Conservation (phyloP, 176 grass and related monocot species). For the Aegilops tauschii region DNA sequence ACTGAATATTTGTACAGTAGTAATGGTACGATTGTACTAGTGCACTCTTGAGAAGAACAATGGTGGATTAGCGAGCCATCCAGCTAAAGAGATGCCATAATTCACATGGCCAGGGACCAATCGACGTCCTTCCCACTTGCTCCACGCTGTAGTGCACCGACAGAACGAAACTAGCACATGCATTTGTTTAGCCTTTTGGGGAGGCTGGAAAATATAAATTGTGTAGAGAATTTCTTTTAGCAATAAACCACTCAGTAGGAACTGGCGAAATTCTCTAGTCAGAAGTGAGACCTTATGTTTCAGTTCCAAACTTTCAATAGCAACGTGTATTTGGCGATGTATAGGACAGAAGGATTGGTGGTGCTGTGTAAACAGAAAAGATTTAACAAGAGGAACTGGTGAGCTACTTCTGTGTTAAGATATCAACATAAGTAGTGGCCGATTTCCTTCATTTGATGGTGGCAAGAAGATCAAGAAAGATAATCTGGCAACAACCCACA, state of each 20-base stretch:
- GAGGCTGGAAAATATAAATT: background rate
- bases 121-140: background rate
- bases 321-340: background rate
- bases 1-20: background rate
- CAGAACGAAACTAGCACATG: background rate
- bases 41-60: background rate
- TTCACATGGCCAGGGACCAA: conserved; percentile 14
- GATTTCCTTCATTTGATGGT: background rate
- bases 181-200: background rate
- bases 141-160: background rate
- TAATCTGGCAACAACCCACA: background rate
- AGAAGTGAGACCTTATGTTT: too few relatives aligned
- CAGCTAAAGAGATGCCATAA: background rate
- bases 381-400: background rate
- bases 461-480: background rate
- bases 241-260: background rate
- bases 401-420: background rate
- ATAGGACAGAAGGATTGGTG: background rate
- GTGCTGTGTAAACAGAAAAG: conserved; percentile 11
- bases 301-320: too few relatives aligned
- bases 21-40: background rate
- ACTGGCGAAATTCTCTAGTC: too few relatives aligned
- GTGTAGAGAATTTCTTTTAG: background rate
- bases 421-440: background rate
- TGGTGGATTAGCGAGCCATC: background rate